Evolutionary conservation across 106 monocot genomes (phyloP).

Genomic region (Hemerocallis citrina): DNA sequence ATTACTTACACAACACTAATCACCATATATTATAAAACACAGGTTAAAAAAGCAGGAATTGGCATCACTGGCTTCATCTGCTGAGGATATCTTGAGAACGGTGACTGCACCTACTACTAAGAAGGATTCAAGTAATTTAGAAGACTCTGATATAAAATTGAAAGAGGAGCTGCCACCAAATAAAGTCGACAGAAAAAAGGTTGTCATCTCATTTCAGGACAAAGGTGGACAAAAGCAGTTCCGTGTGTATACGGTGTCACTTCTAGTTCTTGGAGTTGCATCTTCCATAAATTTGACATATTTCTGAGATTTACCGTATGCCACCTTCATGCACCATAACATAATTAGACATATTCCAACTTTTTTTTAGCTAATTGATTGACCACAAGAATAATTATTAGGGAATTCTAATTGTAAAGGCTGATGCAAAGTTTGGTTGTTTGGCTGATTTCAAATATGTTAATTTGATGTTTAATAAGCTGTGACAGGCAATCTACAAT

Average conservation of each 20-base stretch:
- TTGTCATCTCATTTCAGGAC: constrained; percentile 77
- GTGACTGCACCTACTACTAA: constrained; percentile 43
- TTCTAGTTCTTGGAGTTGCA: not conserved
- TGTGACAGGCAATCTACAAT: no score
- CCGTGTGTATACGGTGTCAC: constrained; percentile 60
- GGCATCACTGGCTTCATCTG: constrained; percentile 16
- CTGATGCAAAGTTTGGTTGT: no score
- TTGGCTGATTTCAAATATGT: no score
- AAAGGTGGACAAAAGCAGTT: constrained; percentile 65
- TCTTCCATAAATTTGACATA: not conserved
- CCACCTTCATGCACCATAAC: no score
- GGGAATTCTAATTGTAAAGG: no score
- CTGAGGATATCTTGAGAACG: constrained; percentile 32
- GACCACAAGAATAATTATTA: no score
- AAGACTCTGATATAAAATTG: constrained; percentile 19
- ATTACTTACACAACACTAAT: not conserved
- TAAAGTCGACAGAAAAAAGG: constrained; percentile 43
- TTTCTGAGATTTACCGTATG: no score
- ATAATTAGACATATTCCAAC: no score
- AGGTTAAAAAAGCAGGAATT: constrained; percentile 21
- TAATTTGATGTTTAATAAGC: no score
- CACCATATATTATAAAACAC: constrained; percentile 1
- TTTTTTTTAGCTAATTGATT: no score
- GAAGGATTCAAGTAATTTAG: constrained; percentile 13
- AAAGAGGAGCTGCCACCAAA: constrained; percentile 17